Evolutionary conservation across 1,284 basidiomycete genomes (phyloP), one percentile per base, ranked within the genome.

Genomic region (Athelia sp.): DNA sequence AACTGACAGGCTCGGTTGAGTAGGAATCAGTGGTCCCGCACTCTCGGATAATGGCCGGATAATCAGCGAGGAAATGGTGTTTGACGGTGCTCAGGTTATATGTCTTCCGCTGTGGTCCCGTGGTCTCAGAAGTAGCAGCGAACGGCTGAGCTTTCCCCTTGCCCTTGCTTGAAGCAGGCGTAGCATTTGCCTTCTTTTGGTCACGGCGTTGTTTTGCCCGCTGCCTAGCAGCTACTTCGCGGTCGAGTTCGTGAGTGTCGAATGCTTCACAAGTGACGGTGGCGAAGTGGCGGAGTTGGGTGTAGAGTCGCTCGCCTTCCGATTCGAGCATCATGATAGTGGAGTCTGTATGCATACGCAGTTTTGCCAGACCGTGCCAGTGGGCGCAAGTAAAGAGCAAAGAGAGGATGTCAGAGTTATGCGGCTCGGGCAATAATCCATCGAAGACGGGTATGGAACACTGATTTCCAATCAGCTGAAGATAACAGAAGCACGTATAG

Each of bases 281-380:
- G 13, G 53, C 43, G 49, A 69, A 70, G 11, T 58, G 31, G 0
- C 63, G 58, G 15, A 66, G 50, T 1, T 56, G 34, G 2, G 47
- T 31, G 1, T 65, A 64, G 32, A 64, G 44, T 34, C 57, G 50
- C 3, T 44, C 43, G 1, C 64, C 66, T 8, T 57, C 23, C 1
- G 13, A 2, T 14, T 60, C 53, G 1, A 69, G 54, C 9, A 52
- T 52, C 1, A 23, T 29, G 0, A 70, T 32, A 2, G 64, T 66
- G 0, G 52, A 46, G 10, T 63, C 60, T 0, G 65, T 69, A 49
- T 72, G 70, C 43, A 67, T 48, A 1, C 63, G 59, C 8, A 69
- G 57, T 47, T 73, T 73, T 6, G 68, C 69, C 2, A 69, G 54
- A 1, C 55, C 59, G 58, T 73, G 71, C 67, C 65, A 68, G 46